Evolutionary conservation across 345 rosid genomes (phyloP).

Genomic region (Turritis glabra): DNA sequence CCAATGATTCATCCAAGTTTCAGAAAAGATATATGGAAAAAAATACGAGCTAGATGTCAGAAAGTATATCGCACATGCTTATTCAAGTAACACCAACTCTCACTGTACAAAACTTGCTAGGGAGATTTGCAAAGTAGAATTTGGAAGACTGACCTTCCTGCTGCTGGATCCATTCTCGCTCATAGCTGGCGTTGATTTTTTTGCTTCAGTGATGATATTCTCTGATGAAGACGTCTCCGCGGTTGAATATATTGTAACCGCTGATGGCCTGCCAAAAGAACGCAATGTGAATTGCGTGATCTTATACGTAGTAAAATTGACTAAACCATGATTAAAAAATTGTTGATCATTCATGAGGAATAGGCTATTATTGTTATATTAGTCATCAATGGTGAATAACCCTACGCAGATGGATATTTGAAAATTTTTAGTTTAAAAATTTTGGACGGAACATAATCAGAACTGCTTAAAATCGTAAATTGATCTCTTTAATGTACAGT

Average conservation of each 20-base stretch:
- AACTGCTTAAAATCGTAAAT: constrained; percentile 5
- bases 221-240: constrained; percentile 73
- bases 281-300: background rate
- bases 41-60: background rate
- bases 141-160: constrained; percentile 61
- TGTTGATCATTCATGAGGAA: background rate
- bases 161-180: constrained; percentile 69
- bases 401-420: background rate
- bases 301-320: background rate
- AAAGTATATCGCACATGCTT: background rate
- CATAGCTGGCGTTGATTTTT: constrained; percentile 60
- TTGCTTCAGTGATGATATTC: constrained; percentile 65
- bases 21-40: background rate
- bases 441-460: constrained; percentile 1
- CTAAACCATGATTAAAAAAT: background rate
- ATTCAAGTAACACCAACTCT: constrained; percentile 4
- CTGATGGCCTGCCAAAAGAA: constrained; percentile 60
- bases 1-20: constrained; percentile 9
- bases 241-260: constrained; percentile 52
- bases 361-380: constrained; percentile 3
- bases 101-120: background rate
- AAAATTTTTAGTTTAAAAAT: background rate
- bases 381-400: background rate
- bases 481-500: background rate
- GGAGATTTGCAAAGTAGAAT: background rate